Base-by-base conservation (phyloP, 345 rosid genomes). In the Salix koriyanagi region DNA sequence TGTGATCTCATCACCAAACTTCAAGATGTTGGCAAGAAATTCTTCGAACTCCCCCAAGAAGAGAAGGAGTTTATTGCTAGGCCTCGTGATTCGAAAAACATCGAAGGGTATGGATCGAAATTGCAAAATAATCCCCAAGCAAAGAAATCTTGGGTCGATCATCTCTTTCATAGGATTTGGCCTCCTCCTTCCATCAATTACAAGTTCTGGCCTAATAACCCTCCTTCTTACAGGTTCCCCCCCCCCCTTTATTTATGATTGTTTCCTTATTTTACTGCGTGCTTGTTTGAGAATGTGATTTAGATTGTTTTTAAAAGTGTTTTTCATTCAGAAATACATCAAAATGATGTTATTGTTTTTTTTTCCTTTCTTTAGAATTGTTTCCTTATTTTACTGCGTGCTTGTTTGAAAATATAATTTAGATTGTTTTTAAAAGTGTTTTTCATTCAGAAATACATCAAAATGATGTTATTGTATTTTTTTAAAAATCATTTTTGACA, bases 151-250 rank as follows among this genome's bases (percentile, higher is more conserved):
- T 93, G 99, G 99, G 91, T 83, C 0, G 97, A 93, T 80, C 94
- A 93, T 76, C 88, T 93, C 70, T 95, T 95, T 62, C 97, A 95
- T 76, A 83, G 64, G 77, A 84, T 95, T 50, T 95, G 92, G 96
- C 99, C 99, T 36, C 92, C 91, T 54, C 72, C 86, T 0, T 58
- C 72, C 30, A 80, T 93, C 70, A 85, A 91, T 46, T 80, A 90
- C 79, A 73, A 62, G 23, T 95, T 87, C 79, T 93, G 97, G 99
- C 99, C 99, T 3, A 64, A 72, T 25, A 87, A 86, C 37, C 94
- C 99, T 4, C 81, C 93, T 19, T 84, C 89, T 61, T 94, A 94
- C 86, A 89, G 94, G 99, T 89, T 18, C n/a, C n/a, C 12, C 44
- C 11, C 10, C 10, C 1, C 11, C 3, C 2, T 41, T 41, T 41